A percentile compares a stretch with the other conserved stretches of the same genome.
These are phyloP conservation scores for Manihot esculenta DNA, from an alignment of 441 rosid genomes.

Conservation along the genomic window DNA sequence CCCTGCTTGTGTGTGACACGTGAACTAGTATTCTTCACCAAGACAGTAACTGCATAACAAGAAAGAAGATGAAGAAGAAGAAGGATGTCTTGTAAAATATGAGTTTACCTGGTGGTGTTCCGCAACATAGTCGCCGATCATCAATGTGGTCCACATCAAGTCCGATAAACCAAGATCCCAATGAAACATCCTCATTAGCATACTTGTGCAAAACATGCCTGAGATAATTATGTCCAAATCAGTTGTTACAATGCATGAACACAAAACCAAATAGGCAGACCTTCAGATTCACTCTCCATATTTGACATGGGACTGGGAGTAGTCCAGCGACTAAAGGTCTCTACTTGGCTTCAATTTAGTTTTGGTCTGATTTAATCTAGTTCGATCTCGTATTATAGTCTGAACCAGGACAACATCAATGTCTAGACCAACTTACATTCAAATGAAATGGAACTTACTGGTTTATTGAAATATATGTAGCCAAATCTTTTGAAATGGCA, in stretches of 20 bases:
- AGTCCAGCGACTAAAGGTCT: no score
- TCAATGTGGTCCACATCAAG: slow-evolving; percentile 88
- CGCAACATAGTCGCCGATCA: slow-evolving; percentile 92
- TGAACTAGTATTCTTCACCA: slow-evolving; percentile 23
- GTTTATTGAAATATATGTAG: slow-evolving; percentile 83
- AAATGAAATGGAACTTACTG: slow-evolving; percentile 53
- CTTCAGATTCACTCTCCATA: slow-evolving; percentile 4
- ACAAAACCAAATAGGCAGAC: slow-evolving; percentile 1
- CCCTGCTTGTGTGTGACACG: slow-evolving; percentile 20
- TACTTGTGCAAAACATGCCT: slow-evolving; percentile 96
- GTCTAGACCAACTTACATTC: slow-evolving; percentile 7
- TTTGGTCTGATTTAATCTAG: no score
- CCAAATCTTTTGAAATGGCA: slow-evolving; percentile 90
- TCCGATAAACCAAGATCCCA: slow-evolving; percentile 98
- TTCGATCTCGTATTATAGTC: no score
- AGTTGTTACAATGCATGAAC: slow-evolving; percentile 14
- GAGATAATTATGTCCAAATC: slow-evolving; percentile 27
- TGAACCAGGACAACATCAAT: no score
- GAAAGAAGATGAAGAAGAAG: not conserved
- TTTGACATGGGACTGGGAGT: no score
- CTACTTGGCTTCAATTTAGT: no score
- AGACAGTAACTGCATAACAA: not conserved
- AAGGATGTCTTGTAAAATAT: not conserved
- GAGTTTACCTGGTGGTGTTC: slow-evolving; percentile 87
- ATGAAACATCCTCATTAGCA: slow-evolving; percentile 96